Conservation (phyloP, 768 basidiomycete species). For the Rhodotorula paludigena region DNA sequence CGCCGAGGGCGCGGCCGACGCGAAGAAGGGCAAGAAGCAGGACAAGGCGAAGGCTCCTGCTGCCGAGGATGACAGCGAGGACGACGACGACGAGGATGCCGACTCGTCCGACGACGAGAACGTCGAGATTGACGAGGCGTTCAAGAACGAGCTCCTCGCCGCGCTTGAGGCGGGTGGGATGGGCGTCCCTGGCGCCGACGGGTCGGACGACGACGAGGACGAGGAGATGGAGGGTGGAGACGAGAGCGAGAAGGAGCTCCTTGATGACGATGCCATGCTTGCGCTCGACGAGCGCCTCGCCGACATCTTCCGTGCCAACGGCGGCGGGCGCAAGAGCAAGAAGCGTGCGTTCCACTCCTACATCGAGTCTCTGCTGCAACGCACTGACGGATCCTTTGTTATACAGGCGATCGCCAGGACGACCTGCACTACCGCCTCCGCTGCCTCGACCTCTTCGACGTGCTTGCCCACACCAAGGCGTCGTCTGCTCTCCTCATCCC, state of each 20-base stretch:
- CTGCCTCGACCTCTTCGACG: slow-evolving; percentile 88
- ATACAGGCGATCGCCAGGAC: slow-evolving; percentile 67
- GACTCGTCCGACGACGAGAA: slow-evolving; percentile 40
- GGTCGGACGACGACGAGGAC: slow-evolving; percentile 52
- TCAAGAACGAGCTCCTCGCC: slow-evolving; percentile 60
- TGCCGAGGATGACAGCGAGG: slow-evolving; percentile 13
- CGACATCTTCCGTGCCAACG: slow-evolving; percentile 69
- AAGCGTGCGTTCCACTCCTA: slow-evolving; percentile 56
- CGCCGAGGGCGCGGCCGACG: slow-evolving; percentile 19
- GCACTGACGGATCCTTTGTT: slow-evolving; percentile 47
- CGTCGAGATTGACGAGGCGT: slow-evolving; percentile 52
- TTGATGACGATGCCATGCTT: slow-evolving; percentile 99
- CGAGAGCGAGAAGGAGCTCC: slow-evolving; percentile 54
- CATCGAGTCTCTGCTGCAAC: not conserved
- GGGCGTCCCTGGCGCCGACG: slow-evolving; percentile 54
- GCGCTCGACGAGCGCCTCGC: slow-evolving; percentile 88
- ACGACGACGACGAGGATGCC: slow-evolving; percentile 48
- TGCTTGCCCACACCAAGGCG: slow-evolving; percentile 70
- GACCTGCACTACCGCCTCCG: slow-evolving; percentile 95
- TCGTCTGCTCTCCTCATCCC: slow-evolving; percentile 64
- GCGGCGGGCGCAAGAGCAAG: slow-evolving; percentile 58
- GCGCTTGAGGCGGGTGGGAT: slow-evolving; percentile 50
- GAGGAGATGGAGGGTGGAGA: slow-evolving; percentile 54
- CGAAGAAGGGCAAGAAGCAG: slow-evolving; percentile 34
- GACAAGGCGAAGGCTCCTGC: not conserved